Percentiles rank a stretch among this genome's conserved stretches.
Evolutionary conservation across 2,329 filamentous ascomycete species (phyloP).

Genomic region (Colletotrichum shisoi): DNA sequence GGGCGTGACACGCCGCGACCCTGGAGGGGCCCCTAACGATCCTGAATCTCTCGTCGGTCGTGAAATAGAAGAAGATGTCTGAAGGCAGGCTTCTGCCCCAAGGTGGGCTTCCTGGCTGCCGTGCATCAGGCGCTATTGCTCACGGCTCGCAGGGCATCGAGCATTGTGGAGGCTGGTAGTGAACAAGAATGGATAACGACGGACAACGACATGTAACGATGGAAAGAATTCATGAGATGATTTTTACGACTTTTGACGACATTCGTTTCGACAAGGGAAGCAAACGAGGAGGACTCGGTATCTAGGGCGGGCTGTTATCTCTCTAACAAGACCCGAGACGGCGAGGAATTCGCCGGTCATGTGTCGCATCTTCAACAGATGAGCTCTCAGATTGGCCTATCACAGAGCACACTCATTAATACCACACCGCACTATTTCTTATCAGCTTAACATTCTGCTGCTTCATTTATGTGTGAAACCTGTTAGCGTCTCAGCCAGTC

Average conservation of each 20-base stretch:
- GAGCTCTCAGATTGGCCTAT: slow-evolving; percentile 1
- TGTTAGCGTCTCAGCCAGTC: slow-evolving; percentile 35
- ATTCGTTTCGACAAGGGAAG: slow-evolving; percentile 8
- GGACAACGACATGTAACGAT: not conserved
- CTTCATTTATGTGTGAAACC: slow-evolving; percentile 14
- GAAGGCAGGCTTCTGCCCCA: not conserved
- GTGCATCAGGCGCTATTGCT: not conserved
- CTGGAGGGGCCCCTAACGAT: not conserved
- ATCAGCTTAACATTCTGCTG: slow-evolving; percentile 27
- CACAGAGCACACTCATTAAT: slow-evolving; percentile 24
- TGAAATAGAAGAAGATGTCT: not conserved
- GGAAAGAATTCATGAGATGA: not conserved
- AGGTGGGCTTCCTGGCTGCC: not conserved
- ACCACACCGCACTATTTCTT: slow-evolving; percentile 7
- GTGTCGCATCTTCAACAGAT: slow-evolving; percentile 28
- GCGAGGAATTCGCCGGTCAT: not conserved
- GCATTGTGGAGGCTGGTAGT: not conserved
- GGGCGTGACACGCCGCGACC: slow-evolving; percentile 19
- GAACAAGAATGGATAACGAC: slow-evolving; percentile 6
- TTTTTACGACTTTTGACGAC: slow-evolving; percentile 9
- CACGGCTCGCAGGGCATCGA: not conserved
- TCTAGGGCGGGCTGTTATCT: not conserved
- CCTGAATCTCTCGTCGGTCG: slow-evolving; percentile 11
- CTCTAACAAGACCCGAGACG: not conserved
- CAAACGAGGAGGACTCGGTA: not conserved